Conservation (phyloP, 805 yeast genomes). For the Torulaspora quercuum region DNA sequence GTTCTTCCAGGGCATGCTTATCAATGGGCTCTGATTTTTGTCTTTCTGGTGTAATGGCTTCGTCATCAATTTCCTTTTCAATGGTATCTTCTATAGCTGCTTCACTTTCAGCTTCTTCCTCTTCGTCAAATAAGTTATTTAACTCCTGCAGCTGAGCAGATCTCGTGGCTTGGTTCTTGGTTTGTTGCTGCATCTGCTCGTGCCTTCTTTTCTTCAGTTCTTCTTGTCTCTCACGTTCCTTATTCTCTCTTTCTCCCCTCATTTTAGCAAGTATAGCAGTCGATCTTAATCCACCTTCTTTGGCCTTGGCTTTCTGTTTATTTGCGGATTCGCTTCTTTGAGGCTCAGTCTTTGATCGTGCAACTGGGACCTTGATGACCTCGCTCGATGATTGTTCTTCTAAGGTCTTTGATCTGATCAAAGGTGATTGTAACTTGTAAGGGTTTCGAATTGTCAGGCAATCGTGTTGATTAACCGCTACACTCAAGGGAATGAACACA, state of each 20-base stretch:
- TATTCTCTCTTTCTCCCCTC: constrained; percentile 33
- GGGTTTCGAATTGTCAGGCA: constrained; percentile 24
- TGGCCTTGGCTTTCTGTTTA: constrained; percentile 14
- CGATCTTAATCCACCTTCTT: constrained; percentile 29
- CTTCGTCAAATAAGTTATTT: constrained; percentile 30
- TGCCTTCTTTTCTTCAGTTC: constrained; percentile 30
- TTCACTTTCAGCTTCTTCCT: constrained; percentile 19
- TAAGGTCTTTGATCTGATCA: constrained; percentile 16
- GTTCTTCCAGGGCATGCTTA: constrained; percentile 26
- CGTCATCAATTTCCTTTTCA: background rate
- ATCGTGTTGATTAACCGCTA: constrained; percentile 17
- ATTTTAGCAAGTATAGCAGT: constrained; percentile 34
- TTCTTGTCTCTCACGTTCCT: constrained; percentile 29
- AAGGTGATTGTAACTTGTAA: constrained; percentile 10
- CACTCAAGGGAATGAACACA: constrained; percentile 25
- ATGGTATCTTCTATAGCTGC: constrained; percentile 2
- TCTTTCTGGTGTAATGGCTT: constrained; percentile 5
- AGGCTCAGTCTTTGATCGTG: constrained; percentile 20
- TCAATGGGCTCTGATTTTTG: constrained; percentile 10
- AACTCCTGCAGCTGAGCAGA: constrained; percentile 33
- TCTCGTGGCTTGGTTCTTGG: constrained; percentile 25
- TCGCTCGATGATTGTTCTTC: constrained; percentile 10
- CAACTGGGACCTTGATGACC: constrained; percentile 14
- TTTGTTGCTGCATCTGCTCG: constrained; percentile 15
- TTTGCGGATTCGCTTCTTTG: constrained; percentile 9